phyloP scores from a whole-genome alignment of 2,329 filamentous ascomycete genomes.

The Colletotrichum sp. region DNA sequence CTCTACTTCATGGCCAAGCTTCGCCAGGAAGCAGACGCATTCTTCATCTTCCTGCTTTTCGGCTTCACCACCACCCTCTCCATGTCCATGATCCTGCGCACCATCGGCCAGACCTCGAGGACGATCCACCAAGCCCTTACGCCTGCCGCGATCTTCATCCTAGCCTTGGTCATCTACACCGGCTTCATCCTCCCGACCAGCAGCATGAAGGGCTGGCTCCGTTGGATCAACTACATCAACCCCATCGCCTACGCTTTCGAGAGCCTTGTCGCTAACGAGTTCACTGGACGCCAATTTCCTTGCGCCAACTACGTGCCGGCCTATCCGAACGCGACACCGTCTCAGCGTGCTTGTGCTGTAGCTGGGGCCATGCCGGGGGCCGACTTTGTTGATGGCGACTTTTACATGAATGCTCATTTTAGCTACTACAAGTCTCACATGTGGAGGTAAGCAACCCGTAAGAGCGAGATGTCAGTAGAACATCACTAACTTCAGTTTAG shows the following conservation, averaged over 20 bases:
- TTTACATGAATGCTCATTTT: constrained; percentile 50
- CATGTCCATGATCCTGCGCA: constrained; percentile 58
- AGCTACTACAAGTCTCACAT: not conserved
- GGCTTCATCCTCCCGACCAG: constrained; percentile 52
- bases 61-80: constrained; percentile 50
- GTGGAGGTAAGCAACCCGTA: constrained; percentile 51
- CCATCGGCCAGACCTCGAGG: constrained; percentile 52
- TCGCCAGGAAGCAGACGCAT: constrained; percentile 55
- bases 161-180: constrained; percentile 60
- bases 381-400: constrained; percentile 45
- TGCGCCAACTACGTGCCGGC: constrained; percentile 24
- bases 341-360: constrained; percentile 44
- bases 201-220: constrained; percentile 40
- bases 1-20: constrained; percentile 72
- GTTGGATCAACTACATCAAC: constrained; percentile 64
- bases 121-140: constrained; percentile 58
- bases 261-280: constrained; percentile 70
- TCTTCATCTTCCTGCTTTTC: constrained; percentile 60
- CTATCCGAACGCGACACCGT: constrained; percentile 22
- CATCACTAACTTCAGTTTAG: constrained; percentile 28
- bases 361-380: constrained; percentile 50
- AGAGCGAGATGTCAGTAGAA: accelerated
- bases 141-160: constrained; percentile 54
- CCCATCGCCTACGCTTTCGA: constrained; percentile 67
- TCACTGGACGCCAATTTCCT: constrained; percentile 52